Percentiles rank a stretch among this genome's conserved stretches.
phyloP scores from a whole-genome alignment of 192 early-diverging fungal species.

The Coemansia sp. region DNA sequence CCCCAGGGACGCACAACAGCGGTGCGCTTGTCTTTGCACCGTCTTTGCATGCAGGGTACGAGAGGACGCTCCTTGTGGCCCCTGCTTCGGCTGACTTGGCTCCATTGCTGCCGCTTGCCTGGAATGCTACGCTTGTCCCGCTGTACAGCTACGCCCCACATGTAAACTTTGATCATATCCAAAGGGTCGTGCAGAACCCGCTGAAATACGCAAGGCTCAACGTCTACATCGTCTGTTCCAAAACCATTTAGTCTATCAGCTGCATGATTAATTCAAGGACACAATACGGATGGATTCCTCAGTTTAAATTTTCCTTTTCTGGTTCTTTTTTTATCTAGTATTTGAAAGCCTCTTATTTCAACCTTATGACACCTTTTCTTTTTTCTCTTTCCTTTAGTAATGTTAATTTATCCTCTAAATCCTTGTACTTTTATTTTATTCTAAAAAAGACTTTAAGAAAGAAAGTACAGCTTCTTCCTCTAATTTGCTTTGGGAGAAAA shows the following conservation, averaged over 20 bases:
- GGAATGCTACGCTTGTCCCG: constrained; percentile 18
- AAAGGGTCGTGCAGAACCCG: constrained; percentile 43
- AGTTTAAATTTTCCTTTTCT: background rate
- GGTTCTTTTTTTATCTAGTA: background rate
- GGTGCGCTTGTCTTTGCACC: background rate
- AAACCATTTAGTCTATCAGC: too few species aligned
- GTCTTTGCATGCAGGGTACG: background rate
- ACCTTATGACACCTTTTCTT: background rate
- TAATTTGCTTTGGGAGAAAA: too few species aligned
- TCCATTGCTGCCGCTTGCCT: constrained; percentile 19
- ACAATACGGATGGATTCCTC: background rate
- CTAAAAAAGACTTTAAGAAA: background rate
- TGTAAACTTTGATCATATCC: constrained; percentile 73
- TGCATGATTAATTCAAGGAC: too few species aligned
- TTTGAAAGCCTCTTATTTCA: background rate
- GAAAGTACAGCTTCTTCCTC: background rate
- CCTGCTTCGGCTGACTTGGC: constrained; percentile 51
- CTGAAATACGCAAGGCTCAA: constrained; percentile 16
- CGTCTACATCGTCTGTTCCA: constrained; percentile 31
- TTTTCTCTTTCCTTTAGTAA: background rate
- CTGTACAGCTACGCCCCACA: constrained; percentile 59
- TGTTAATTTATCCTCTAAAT: background rate
- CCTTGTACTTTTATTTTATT: background rate
- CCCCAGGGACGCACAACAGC: background rate
- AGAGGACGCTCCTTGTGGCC: constrained; percentile 52